Evolutionary conservation across 345 rosid species (phyloP).

Genomic region (Microcos paniculata): DNA sequence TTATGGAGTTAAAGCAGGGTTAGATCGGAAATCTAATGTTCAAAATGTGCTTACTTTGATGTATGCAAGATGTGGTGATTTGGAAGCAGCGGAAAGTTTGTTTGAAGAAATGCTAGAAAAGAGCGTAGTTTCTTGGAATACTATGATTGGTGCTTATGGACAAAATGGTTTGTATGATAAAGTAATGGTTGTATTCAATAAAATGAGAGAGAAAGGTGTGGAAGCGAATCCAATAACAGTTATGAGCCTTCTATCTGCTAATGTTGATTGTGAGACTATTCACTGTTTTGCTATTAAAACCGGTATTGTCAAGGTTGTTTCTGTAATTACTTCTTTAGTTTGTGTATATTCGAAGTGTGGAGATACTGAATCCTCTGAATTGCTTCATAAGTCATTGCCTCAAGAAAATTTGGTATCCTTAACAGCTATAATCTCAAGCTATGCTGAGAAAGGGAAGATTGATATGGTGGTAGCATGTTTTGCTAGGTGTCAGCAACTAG

Average conservation of each 20-base stretch:
- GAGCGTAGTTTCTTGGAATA: slow-evolving; percentile 74
- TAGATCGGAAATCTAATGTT: slow-evolving; percentile 52
- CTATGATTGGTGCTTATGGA: slow-evolving; percentile 70
- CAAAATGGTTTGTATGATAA: slow-evolving; percentile 50
- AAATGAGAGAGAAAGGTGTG: slow-evolving; percentile 41
- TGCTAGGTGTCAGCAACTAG: slow-evolving; percentile 39
- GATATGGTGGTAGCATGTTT: slow-evolving; percentile 39
- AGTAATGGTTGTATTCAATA: slow-evolving; percentile 51
- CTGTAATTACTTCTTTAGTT: slow-evolving; percentile 63
- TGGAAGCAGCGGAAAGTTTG: slow-evolving; percentile 49
- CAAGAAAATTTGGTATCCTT: slow-evolving; percentile 54
- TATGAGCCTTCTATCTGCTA: slow-evolving; percentile 57
- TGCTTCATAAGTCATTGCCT: slow-evolving; percentile 40
- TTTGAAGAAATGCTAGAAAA: slow-evolving; percentile 56
- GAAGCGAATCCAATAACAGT: slow-evolving; percentile 57
- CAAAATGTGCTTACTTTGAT: slow-evolving; percentile 56
- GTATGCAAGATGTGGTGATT: slow-evolving; percentile 62
- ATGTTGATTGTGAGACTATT: slow-evolving; percentile 38
- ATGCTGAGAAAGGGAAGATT: slow-evolving; percentile 58
- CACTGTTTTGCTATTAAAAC: slow-evolving; percentile 61
- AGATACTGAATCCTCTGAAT: slow-evolving; percentile 44
- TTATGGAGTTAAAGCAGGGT: slow-evolving; percentile 53
- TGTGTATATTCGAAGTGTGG: slow-evolving; percentile 59
- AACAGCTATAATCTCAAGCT: slow-evolving; percentile 66
- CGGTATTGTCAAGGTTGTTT: slow-evolving; percentile 43